Evolutionary conservation across 257 asterid genomes (phyloP), one percentile per base, ranked within the genome.

Genomic region (Coffea eugenioides): DNA sequence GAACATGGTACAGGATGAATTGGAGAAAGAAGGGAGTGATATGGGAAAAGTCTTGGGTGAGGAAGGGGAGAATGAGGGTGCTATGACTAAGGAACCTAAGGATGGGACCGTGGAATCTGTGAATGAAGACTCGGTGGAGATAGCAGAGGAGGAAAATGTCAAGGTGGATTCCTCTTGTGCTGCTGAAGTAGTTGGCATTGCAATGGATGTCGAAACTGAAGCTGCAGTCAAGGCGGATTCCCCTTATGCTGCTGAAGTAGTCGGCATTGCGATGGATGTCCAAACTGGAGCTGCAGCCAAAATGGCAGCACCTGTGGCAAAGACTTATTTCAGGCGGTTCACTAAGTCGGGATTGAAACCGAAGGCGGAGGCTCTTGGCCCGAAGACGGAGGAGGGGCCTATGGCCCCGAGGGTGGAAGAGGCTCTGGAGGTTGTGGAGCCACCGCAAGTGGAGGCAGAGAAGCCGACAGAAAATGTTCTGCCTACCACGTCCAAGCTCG

Each of bases 401-500:
- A 80, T 83, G 78, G 61, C 75, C 77, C 87, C 86, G 85, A 79
- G 75, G 66, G 84, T 48, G 62, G 86, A 74, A 39, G 43, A 39
- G 43, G 43, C 43, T 39, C 43, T 39, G 85, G 79, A 21, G 74
- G 82, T 25, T 45, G 84, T 85, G 83, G 86, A 76, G 79, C 88
- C 85, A 83, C 80, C 73, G 75, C 86, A 70, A 69, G 85, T 76
- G 83, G 87, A 72, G 70, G 76, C 79, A 43, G 68, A 54, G 54
- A 89, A 83, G 82, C 80, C 43, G 43, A 39, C 43, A 39, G 43
- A 39, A 39, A 39, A 39, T 39, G 75, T 87, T 78, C 67, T 76
- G 39, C 67, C 83, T 74, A 80, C 84, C 77, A 87, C 93, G 52
- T 75, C 87, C 7, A 89, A 90, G 85, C 75, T 89, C 77, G 97